Evolutionary conservation across 495 filamentous ascomycete genomes (phyloP), one percentile per base, ranked within the genome.

Genomic region (Chaetomium cochliodes): DNA sequence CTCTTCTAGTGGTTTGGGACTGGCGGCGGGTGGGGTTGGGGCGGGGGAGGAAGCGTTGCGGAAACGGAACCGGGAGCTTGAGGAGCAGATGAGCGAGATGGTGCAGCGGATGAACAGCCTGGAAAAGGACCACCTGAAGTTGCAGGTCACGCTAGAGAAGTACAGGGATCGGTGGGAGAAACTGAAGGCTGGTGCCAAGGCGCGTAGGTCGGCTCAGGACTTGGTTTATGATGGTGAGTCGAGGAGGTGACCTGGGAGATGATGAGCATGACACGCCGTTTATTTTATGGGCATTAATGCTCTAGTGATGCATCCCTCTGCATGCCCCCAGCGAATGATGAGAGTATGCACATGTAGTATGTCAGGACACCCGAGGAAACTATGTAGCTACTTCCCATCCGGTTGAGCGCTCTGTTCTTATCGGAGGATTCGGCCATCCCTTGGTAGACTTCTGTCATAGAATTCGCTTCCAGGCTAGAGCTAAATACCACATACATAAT

Each of bases 161-260:
- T 96, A 96, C 72, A 74, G 89, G 30, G 88, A 91, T 60, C 82
- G 86, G 65, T 97, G 90, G 89, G 89, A 96, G 75, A 88, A 88
- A 74, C 78, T 97, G 70, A 93, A 94, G 73, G 88, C 90, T 20
- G 87, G 89, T 0, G 92, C 92, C 15, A 92, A 90, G 75, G 87
- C 84, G 1, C 71, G 85, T 54, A 75, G 85, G 44, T 84, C 84
- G 64, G 84, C 74, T 0, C 77, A 78, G 60, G 70, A 37, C 13
- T 3, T 12, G 56, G 25, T 16, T 18, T 37, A 25, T 20, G 60
- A 62, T 15, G 50, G 50, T 18, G 60, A 55, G 47, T 64, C 53
- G 63, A 69, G 22, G 62, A 65, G 12, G 60, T 65, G 46, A 68
- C 59, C 49, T 22, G 41, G 30, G 3, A 30, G 6, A 7, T 13